These are phyloP conservation scores for Tetrapisispora namnaoensis DNA, from an alignment of 805 yeast species.

Conservation along the genomic window DNA sequence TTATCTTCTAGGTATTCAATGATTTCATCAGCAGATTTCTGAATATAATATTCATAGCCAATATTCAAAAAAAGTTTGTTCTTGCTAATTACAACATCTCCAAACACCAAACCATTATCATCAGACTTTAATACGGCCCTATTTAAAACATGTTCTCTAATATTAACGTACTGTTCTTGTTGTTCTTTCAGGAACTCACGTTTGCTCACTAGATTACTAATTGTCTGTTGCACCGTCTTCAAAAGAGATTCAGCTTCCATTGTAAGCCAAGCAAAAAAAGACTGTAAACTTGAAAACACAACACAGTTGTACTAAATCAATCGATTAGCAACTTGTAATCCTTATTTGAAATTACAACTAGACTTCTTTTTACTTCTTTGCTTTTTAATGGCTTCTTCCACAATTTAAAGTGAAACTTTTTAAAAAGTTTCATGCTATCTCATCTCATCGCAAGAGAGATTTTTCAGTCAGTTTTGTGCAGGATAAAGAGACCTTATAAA, in stretches of 20 bases:
- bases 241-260: slow-evolving; percentile 12
- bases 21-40: slow-evolving; percentile 18
- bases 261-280: neutral
- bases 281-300: neutral
- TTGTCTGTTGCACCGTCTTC: slow-evolving; percentile 15
- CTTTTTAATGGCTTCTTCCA: no score
- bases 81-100: slow-evolving; percentile 24
- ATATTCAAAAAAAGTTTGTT: slow-evolving; percentile 19
- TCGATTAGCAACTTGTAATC: no score
- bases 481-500: neutral
- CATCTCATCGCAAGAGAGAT: slow-evolving; percentile 1
- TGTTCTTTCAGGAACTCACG: slow-evolving; percentile 23
- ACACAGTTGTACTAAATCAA: no score
- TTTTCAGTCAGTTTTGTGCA: neutral
- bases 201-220: slow-evolving; percentile 16
- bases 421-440: neutral
- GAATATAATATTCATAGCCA: slow-evolving; percentile 28
- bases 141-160: slow-evolving; percentile 8
- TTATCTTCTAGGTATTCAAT: slow-evolving; percentile 19
- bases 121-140: slow-evolving; percentile 5
- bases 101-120: slow-evolving; percentile 19
- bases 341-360: neutral
- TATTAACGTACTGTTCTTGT: slow-evolving; percentile 14
- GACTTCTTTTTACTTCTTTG: neutral
- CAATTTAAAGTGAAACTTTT: neutral